Conservation (phyloP, 768 basidiomycete genomes). For the Leccinum subtestaceum region DNA sequence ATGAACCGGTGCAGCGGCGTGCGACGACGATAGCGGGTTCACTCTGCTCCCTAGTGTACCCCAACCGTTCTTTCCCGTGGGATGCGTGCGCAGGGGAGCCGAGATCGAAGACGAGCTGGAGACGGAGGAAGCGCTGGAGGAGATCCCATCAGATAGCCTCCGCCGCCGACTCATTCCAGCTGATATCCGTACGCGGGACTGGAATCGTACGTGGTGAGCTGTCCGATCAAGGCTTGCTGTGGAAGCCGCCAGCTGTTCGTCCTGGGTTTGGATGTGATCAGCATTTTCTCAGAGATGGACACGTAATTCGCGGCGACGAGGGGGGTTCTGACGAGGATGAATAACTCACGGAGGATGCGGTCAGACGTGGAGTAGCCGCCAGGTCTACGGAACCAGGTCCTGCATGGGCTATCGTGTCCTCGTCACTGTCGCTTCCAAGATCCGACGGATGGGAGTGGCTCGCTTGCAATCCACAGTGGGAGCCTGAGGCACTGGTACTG, state of each 20-base stretch:
- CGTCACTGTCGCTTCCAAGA: constrained; percentile 16
- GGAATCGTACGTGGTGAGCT: constrained; percentile 54
- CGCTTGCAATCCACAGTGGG: constrained; percentile 1
- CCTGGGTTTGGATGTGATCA: constrained; percentile 11
- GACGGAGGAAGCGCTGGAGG: constrained; percentile 37
- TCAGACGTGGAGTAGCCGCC: not conserved
- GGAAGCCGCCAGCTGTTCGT: constrained; percentile 5
- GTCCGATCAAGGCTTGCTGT: constrained; percentile 10
- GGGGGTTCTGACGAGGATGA: not conserved
- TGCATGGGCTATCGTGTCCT: not conserved
- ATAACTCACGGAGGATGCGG: not conserved
- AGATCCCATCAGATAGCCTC: constrained; percentile 25
- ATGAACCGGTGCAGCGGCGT: not conserved
- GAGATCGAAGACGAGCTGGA: constrained; percentile 80
- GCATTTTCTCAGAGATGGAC: not conserved
- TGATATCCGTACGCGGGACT: constrained; percentile 74
- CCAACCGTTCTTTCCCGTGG: constrained; percentile 48
- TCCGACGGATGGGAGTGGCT: constrained; percentile 1
- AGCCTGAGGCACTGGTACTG: not conserved
- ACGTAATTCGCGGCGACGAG: not conserved
- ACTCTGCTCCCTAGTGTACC: constrained; percentile 62
- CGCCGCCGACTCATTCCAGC: constrained; percentile 59
- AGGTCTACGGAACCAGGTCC: not conserved
- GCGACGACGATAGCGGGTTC: constrained; percentile 27
- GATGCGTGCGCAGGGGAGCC: constrained; percentile 64